phyloP scores from a whole-genome alignment of 2,329 filamentous ascomycete genomes.

The Fusarium sp. region DNA sequence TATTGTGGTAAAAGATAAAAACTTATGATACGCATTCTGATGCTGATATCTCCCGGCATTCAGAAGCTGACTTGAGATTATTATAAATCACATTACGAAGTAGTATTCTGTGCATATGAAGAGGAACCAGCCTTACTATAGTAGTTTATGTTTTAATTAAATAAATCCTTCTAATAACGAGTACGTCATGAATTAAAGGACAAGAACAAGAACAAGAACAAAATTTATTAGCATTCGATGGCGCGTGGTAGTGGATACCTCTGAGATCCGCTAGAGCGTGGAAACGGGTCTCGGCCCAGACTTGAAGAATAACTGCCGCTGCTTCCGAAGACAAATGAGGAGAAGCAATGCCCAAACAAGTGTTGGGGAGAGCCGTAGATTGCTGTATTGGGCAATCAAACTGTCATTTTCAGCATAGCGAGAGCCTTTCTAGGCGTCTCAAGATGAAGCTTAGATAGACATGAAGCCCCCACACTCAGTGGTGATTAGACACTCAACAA shows the following conservation, averaged over 20 bases:
- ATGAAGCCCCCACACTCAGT: background rate
- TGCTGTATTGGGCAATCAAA: background rate
- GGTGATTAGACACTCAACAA: background rate
- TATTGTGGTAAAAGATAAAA: background rate
- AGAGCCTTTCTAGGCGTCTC: no score
- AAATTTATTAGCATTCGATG: background rate
- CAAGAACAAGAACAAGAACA: constrained; percentile 17
- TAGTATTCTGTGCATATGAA: background rate
- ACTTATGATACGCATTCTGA: background rate
- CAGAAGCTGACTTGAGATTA: background rate
- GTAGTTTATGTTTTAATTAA: constrained; percentile 1
- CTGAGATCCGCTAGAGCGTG: background rate
- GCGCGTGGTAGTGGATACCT: constrained; percentile 25
- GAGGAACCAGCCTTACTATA: background rate
- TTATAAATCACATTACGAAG: background rate
- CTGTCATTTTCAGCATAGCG: background rate
- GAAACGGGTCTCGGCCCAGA: background rate
- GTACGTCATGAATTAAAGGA: constrained; percentile 15
- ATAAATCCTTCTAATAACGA: constrained; percentile 12
- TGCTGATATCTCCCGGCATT: background rate
- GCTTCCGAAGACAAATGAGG: constrained; percentile 14
- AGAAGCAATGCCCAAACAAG: background rate
- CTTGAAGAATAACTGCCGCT: constrained; percentile 9
- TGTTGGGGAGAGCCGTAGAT: background rate
- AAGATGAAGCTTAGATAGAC: background rate